A percentile compares a stretch with the other conserved stretches of the same genome.
Conservation (phyloP, 106 monocot genomes). For the Apostasia shenzhenica region DNA sequence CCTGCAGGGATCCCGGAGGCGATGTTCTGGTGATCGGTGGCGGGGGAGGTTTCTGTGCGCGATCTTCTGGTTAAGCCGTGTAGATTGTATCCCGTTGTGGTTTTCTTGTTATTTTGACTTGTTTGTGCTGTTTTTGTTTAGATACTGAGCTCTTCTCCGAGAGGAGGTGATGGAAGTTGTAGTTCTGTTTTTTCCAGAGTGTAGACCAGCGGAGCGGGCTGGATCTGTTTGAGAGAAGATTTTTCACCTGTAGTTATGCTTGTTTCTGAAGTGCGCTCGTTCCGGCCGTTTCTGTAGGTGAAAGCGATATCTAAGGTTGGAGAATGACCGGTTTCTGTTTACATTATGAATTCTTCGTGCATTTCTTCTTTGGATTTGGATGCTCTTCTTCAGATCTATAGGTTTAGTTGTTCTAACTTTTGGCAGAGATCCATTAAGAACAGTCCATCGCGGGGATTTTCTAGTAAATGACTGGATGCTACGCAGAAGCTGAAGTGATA, state of each 20-base stretch:
- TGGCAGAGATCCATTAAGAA: background rate
- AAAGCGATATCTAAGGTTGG: background rate
- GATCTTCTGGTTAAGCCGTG: background rate
- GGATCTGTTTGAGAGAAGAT: background rate
- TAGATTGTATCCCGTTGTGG: background rate
- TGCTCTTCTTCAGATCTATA: background rate
- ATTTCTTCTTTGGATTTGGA: background rate
- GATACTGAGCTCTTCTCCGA: background rate
- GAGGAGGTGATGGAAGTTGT: background rate
- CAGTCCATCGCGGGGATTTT: background rate
- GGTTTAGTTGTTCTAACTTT: background rate
- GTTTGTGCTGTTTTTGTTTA: background rate
- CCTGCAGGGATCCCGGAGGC: background rate
- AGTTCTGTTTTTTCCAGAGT: background rate
- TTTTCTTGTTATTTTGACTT: slow-evolving; percentile 1
- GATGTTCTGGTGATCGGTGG: background rate
- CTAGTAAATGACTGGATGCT: background rate
- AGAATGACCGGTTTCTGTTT: background rate
- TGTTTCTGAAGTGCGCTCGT: slow-evolving; percentile 3
- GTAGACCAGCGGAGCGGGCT: background rate
- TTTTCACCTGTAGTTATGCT: background rate
- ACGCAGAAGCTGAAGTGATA: background rate
- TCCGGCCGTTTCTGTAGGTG: background rate
- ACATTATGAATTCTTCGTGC: background rate
- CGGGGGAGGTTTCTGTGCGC: background rate